phyloP scores from a whole-genome alignment of 306 rosid genomes.

The Quercus rubra region DNA sequence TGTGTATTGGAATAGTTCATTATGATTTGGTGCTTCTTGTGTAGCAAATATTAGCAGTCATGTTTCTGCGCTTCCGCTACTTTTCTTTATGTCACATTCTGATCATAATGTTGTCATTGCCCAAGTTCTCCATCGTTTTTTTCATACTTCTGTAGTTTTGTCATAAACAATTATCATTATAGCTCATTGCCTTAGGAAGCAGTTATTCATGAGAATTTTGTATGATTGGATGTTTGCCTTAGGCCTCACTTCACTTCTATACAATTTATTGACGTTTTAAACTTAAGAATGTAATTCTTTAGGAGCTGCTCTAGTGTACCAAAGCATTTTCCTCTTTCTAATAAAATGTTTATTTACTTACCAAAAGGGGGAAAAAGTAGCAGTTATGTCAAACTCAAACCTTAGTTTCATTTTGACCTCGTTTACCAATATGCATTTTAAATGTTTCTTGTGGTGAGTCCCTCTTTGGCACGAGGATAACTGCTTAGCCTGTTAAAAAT shows the following conservation, averaged over 20 bases:
- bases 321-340: no score
- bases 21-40: neutral
- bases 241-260: no score
- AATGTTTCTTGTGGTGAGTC: neutral
- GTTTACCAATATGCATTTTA: neutral
- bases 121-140: neutral
- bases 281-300: no score
- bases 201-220: neutral
- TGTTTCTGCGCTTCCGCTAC: neutral
- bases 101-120: neutral
- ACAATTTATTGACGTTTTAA: no score
- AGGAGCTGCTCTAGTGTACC: no score
- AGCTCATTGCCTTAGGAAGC: neutral
- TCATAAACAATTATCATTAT: neutral
- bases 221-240: neutral
- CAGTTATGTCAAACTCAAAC: neutral
- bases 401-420: neutral
- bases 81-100: neutral
- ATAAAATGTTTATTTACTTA: no score
- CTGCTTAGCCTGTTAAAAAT: fast-evolving
- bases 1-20: neutral
- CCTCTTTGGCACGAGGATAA: no score
- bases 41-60: neutral
- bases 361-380: no score
- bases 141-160: neutral